Percentiles rank a stretch among this genome's conserved stretches.
Evolutionary conservation across 352 stramenopile genomes (phyloP).

Genomic region (Poterioochromonas sp.): DNA sequence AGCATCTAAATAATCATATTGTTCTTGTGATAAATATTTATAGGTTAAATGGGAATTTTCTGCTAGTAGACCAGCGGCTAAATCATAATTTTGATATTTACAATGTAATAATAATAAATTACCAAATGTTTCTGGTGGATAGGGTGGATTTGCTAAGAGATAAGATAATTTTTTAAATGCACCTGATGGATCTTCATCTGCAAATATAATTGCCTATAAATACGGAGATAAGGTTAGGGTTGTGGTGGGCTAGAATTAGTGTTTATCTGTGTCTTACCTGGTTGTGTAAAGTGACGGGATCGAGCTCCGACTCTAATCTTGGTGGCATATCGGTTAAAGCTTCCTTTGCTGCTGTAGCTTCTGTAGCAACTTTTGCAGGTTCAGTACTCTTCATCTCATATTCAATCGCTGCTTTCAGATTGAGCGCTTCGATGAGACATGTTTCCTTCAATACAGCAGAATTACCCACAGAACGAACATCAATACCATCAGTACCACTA

Average conservation of each 20-base stretch:
- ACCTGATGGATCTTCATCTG: slow-evolving; percentile 77
- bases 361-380: slow-evolving; percentile 56
- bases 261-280: slow-evolving; percentile 30
- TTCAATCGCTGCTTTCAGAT: slow-evolving; percentile 70
- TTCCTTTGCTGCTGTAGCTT: slow-evolving; percentile 44
- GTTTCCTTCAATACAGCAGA: slow-evolving; percentile 67
- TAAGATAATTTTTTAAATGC: slow-evolving; percentile 91
- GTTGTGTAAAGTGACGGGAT: slow-evolving; percentile 77
- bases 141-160: slow-evolving; percentile 80
- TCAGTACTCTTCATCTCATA: slow-evolving; percentile 81
- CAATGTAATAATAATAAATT: slow-evolving; percentile 86
- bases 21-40: slow-evolving; percentile 79
- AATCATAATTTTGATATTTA: slow-evolving; percentile 84
- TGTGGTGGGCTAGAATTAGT: neutral
- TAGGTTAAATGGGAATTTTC: slow-evolving; percentile 84
- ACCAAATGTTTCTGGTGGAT: slow-evolving; percentile 84
- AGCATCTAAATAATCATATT: slow-evolving; percentile 89
- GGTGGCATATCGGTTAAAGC: slow-evolving; percentile 82
- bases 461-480: slow-evolving; percentile 73
- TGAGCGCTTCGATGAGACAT: slow-evolving; percentile 39
- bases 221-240: neutral
- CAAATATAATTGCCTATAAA: slow-evolving; percentile 74
- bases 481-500: slow-evolving; percentile 60
- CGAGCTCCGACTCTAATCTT: slow-evolving; percentile 75
- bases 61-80: slow-evolving; percentile 86